phyloP scores from a whole-genome alignment of 2,329 filamentous ascomycete genomes.

The Claviceps africana region DNA sequence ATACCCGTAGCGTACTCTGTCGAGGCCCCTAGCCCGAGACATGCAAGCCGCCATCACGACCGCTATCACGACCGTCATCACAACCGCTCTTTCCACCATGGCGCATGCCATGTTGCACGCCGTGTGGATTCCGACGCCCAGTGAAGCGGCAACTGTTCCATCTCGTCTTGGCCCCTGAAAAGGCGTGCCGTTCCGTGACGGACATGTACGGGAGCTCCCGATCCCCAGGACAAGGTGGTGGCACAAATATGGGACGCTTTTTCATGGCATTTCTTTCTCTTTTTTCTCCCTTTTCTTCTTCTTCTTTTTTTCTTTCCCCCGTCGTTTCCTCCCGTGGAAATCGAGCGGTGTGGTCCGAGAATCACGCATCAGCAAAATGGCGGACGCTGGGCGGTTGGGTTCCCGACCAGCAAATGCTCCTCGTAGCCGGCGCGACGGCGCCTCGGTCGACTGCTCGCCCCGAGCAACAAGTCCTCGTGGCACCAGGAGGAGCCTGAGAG shows the following conservation, averaged over 20 bases:
- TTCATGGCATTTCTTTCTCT: neutral
- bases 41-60: neutral
- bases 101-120: neutral
- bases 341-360: neutral
- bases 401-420: neutral
- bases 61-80: no score
- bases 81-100: neutral
- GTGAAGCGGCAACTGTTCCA: no score
- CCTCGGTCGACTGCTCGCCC: neutral
- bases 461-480: neutral
- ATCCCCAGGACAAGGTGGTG: neutral
- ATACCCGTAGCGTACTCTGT: no score
- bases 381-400: neutral
- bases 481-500: constrained; percentile 1
- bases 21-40: neutral
- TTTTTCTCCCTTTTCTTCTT: neutral
- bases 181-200: no score
- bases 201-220: neutral
- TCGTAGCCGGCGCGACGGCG: neutral
- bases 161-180: no score
- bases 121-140: neutral
- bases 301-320: neutral
- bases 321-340: no score
- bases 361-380: neutral
- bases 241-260: neutral